These are phyloP conservation scores for Cercospora zeae-maydis DNA, from an alignment of 2,329 filamentous ascomycete genomes.

Conservation along the genomic window DNA sequence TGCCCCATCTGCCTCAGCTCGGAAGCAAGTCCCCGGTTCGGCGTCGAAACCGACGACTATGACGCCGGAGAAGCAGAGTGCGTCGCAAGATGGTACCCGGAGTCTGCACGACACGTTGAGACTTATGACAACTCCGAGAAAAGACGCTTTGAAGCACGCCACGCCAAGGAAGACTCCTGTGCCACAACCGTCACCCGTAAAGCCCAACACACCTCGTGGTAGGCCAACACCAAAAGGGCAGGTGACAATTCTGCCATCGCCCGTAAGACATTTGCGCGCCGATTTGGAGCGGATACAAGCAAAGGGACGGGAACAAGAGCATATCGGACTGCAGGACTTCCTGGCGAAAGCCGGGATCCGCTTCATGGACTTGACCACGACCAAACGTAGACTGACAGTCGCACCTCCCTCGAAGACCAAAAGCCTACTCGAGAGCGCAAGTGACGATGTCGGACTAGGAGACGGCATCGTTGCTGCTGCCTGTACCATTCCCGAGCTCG, in stretches of 20 bases:
- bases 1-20: conserved; percentile 28
- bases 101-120: conserved; percentile 43
- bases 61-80: conserved; percentile 22
- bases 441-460: conserved; percentile 52
- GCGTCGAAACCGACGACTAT: conserved; percentile 14
- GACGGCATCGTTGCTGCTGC: conserved; percentile 82
- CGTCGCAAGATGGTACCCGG: conserved; percentile 21
- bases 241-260: conserved; percentile 22
- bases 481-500: conserved; percentile 87
- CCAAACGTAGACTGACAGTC: conserved; percentile 82
- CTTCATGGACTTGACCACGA: conserved; percentile 98
- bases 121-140: conserved; percentile 48
- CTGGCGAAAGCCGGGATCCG: conserved; percentile 92
- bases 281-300: conserved; percentile 26
- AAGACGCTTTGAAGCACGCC: conserved; percentile 40
- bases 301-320: conserved; percentile 25
- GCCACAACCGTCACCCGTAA: conserved; percentile 42
- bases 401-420: conserved; percentile 44
- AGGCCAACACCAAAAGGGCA: conserved; percentile 31
- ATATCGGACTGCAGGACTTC: conserved; percentile 76
- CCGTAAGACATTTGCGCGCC: conserved; percentile 29
- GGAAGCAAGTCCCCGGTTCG: conserved; percentile 31
- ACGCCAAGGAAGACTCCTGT: conserved; percentile 42
- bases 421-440: conserved; percentile 39
- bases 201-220: conserved; percentile 37